Evolutionary conservation across 352 stramenopile species (phyloP), one percentile per base, ranked within the genome.

Genomic region (Globisporangium uncinulatum): DNA sequence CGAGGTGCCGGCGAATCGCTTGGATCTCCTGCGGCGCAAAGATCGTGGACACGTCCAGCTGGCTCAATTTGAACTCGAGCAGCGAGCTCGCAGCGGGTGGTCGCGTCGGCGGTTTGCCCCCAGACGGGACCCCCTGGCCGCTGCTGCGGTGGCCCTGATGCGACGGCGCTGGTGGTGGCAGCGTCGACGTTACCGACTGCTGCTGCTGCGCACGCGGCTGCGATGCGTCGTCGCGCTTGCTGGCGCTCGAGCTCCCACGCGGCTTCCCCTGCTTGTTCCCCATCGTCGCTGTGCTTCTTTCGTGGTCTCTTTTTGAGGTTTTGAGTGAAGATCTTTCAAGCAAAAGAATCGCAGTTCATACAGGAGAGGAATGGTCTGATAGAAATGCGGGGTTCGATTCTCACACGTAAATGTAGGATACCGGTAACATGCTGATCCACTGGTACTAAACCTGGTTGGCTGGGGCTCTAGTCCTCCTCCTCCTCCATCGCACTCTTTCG

Each of bases 261-360:
- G 69, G 71, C 62, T 94, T 94, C 41, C 65, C 79, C 32, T 90
- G 83, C 66, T 94, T 94, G 76, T 92, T 94, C 31, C 84, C 84
- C 84, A 94, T 92, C 42, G n/a, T 47, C 9, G 41, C 6, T 24
- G 0, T 29, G 2, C 24, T 29, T 29, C 24, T 29, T 21, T 13
- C 13, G 17, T 47, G 17, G 6, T 20, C 7, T n/a, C 41, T 47
- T 46, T 46, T 15, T 43, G 37, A 43, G 37, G 15, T 47, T n/a
- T 89, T 87, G 74, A 75, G 20, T 62, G 47, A 84, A 85, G 81
- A 55, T 31, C 5, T 10, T 46, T 7, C 17, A 14, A 15, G 6
- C 20, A 46, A 21, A n/a, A 46, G 24, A 29, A 29, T 29, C 24
- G 24, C 24, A 29, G 24, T 1, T 29, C 4, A 29, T 29, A 29